phyloP scores from a whole-genome alignment of 106 monocot genomes.

The Dendrobium chrysotoxum region DNA sequence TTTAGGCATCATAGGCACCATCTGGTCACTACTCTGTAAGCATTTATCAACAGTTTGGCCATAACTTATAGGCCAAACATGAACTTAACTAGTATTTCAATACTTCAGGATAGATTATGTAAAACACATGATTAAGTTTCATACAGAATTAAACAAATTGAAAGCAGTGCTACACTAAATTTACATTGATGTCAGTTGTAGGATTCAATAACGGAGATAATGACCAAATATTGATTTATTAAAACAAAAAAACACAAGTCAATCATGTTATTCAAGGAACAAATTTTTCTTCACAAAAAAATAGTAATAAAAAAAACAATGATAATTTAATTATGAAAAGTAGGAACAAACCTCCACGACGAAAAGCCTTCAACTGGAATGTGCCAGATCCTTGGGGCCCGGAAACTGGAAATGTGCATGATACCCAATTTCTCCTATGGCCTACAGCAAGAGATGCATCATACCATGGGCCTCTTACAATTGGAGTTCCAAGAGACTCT shows the following conservation, averaged over 20 bases:
- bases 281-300: not conserved
- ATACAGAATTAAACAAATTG: not conserved
- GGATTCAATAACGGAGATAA: not conserved
- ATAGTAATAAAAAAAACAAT: not conserved
- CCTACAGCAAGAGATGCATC: slow-evolving; percentile 86
- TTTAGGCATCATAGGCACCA: too few relatives aligned
- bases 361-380: slow-evolving; percentile 78
- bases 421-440: slow-evolving; percentile 61
- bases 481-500: slow-evolving; percentile 79
- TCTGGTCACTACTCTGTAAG: too few relatives aligned
- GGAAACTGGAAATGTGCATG: slow-evolving; percentile 92
- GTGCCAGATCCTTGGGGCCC: slow-evolving; percentile 85
- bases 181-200: not conserved
- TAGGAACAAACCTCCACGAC: slow-evolving; percentile 52
- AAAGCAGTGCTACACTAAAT: not conserved
- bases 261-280: not conserved
- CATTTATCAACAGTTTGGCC: too few relatives aligned
- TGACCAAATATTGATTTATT: not conserved
- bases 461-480: slow-evolving; percentile 92
- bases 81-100: too few relatives aligned
- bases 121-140: too few relatives aligned
- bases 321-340: not conserved
- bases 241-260: not conserved
- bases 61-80: too few relatives aligned
- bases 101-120: too few relatives aligned